phyloP scores from a whole-genome alignment of 345 rosid species.

The Camelina sativa region DNA sequence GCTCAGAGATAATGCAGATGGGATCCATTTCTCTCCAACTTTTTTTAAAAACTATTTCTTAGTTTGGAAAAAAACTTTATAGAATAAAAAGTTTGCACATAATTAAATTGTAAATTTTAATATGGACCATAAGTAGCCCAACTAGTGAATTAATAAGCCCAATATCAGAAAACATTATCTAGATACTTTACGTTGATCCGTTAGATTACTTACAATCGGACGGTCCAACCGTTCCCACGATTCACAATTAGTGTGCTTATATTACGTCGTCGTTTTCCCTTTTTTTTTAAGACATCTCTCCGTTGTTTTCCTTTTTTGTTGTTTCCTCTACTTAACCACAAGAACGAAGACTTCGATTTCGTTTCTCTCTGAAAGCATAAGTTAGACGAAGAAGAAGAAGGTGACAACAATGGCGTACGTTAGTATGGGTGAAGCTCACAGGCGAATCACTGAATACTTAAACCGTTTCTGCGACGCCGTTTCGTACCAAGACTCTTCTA shows the following conservation, averaged over 20 bases:
- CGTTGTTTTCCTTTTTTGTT: conserved; percentile 1
- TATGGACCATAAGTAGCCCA: no score
- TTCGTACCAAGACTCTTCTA: conserved; percentile 65
- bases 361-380: conserved; percentile 5
- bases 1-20: neutral
- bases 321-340: neutral
- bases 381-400: conserved; percentile 18
- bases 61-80: no score
- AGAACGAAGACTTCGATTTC: conserved; percentile 3
- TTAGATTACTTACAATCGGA: neutral
- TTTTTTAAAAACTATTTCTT: no score
- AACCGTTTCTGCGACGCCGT: conserved; percentile 78
- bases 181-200: neutral
- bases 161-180: no score
- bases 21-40: no score
- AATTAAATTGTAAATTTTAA: no score
- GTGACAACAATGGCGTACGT: conserved; percentile 53
- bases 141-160: no score
- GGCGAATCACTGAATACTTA: conserved; percentile 81
- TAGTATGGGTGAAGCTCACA: conserved; percentile 90
- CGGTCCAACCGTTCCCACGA: neutral
- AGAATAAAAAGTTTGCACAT: no score
- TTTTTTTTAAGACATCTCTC: neutral
- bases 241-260: neutral
- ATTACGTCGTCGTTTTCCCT: conserved; percentile 7